phyloP scores from a whole-genome alignment of 345 rosid genomes.

The Linum usitatissimum region DNA sequence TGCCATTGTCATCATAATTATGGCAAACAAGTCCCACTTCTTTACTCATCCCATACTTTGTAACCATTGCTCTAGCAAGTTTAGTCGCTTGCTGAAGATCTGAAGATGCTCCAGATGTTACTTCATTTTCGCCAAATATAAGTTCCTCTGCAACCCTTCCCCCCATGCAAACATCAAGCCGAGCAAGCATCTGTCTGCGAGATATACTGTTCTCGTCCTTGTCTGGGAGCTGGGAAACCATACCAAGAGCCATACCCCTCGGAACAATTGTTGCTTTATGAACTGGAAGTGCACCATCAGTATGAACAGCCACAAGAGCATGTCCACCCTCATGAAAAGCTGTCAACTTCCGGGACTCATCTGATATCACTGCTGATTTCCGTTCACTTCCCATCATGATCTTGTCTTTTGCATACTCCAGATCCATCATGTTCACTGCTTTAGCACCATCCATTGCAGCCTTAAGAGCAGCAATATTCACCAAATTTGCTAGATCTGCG shows the following conservation, averaged over 20 bases:
- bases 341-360: slow-evolving; percentile 57
- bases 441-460: slow-evolving; percentile 96
- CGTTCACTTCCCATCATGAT: slow-evolving; percentile 98
- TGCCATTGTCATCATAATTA: slow-evolving; percentile 76
- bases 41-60: slow-evolving; percentile 82
- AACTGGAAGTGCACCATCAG: slow-evolving; percentile 87
- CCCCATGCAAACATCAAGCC: slow-evolving; percentile 91
- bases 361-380: slow-evolving; percentile 85
- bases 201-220: slow-evolving; percentile 67
- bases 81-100: slow-evolving; percentile 81
- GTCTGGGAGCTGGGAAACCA: slow-evolving; percentile 88
- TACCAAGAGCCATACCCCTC: slow-evolving; percentile 88
- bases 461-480: slow-evolving; percentile 84
- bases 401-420: slow-evolving; percentile 88
- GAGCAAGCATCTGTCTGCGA: slow-evolving; percentile 89
- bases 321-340: slow-evolving; percentile 99
- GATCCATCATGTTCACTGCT: slow-evolving; percentile 78
- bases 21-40: slow-evolving; percentile 77
- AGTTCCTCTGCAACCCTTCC: slow-evolving; percentile 95
- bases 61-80: slow-evolving; percentile 83
- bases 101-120: slow-evolving; percentile 75
- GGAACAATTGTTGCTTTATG: slow-evolving; percentile 97
- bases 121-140: slow-evolving; percentile 82
- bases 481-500: slow-evolving; percentile 86
- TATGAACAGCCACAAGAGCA: slow-evolving; percentile 87